Evolutionary conservation across 306 rosid species (phyloP).

Genomic region (Canavalia ensiformis): DNA sequence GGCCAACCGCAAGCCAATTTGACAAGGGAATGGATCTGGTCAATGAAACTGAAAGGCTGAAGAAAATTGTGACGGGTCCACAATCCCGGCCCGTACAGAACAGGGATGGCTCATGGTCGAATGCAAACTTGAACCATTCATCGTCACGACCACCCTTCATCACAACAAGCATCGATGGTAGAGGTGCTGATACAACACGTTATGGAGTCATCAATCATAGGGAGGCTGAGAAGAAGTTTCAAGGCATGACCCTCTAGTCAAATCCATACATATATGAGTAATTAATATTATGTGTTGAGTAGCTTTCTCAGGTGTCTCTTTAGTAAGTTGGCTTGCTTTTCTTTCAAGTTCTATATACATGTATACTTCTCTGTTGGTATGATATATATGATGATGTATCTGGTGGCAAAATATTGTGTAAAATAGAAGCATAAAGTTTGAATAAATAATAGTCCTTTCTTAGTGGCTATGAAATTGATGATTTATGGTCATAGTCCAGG

Average conservation of each 20-base stretch:
- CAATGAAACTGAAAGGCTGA: conserved; percentile 44
- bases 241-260: conserved; percentile 33
- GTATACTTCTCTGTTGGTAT: background rate
- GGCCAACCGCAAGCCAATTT: background rate
- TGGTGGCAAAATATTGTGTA: conserved; percentile 4
- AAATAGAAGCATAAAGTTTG: conserved; percentile 17
- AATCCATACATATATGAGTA: background rate
- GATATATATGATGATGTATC: background rate
- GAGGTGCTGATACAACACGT: background rate
- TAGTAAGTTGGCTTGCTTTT: background rate
- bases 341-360: background rate
- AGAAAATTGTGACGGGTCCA: background rate
- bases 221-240: conserved; percentile 37
- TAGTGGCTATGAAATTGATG: background rate
- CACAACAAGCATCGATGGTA: background rate
- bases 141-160: background rate
- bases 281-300: background rate
- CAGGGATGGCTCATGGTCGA: conserved; percentile 36
- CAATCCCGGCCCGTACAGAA: background rate
- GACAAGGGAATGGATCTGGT: conserved; percentile 45
- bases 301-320: background rate
- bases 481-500: background rate
- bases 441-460: background rate
- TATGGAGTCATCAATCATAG: conserved; percentile 24
- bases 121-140: conserved; percentile 23